These are phyloP conservation scores for Fusarium praegraminearum DNA, from an alignment of 2,329 filamentous ascomycete genomes.

Conservation along the genomic window DNA sequence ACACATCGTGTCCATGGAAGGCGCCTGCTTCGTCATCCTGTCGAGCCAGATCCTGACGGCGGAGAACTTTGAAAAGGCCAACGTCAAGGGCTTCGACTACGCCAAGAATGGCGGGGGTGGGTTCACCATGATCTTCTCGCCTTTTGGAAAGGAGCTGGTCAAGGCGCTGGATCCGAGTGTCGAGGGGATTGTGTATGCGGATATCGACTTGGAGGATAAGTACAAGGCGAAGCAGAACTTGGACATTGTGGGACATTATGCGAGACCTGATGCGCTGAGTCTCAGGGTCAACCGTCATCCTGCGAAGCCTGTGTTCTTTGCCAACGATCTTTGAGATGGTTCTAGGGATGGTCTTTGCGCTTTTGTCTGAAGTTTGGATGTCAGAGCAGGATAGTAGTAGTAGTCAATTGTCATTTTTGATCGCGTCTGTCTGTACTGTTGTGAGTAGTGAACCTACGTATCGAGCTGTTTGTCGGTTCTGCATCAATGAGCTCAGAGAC, in stretches of 20 bases:
- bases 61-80: background rate
- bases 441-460: too few relatives aligned
- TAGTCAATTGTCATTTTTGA: background rate
- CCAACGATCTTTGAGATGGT: background rate
- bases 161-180: background rate
- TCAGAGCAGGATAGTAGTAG: background rate
- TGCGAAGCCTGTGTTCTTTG: background rate
- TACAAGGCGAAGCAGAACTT: background rate
- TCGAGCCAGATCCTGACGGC: background rate
- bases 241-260: background rate
- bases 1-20: background rate
- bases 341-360: accelerated
- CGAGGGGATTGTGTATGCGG: background rate
- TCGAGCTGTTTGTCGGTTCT: too few relatives aligned
- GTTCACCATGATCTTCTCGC: background rate
- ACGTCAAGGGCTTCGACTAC: background rate
- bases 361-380: background rate
- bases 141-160: background rate
- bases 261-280: background rate
- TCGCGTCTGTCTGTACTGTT: too few relatives aligned
- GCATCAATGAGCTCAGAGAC: too few relatives aligned
- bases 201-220: background rate
- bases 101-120: background rate
- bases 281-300: background rate
- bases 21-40: background rate